Conservation (phyloP, 164 flowering plant species). For the Cinnamomum micranthum region DNA sequence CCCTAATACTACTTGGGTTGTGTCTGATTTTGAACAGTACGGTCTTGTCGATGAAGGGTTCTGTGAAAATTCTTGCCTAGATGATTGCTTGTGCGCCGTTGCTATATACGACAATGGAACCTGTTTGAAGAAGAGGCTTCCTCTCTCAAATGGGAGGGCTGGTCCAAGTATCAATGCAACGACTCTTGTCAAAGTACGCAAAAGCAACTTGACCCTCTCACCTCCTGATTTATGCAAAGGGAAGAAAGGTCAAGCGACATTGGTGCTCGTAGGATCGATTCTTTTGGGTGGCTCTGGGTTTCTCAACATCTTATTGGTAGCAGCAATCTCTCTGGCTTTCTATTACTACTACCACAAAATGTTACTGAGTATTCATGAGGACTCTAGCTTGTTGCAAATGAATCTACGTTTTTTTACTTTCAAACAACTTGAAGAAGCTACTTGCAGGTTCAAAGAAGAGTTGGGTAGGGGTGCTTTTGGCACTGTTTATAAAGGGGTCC, state of each 20-base stretch:
- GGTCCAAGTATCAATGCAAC: conserved; percentile 1
- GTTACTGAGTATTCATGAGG: neutral
- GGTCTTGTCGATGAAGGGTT: conserved; percentile 11
- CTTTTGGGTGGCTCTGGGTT: conserved; percentile 11
- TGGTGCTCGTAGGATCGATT: conserved; percentile 2
- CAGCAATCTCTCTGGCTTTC: neutral
- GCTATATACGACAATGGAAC: conserved; percentile 20
- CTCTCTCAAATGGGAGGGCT: conserved; percentile 36
- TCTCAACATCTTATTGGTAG: conserved; percentile 3
- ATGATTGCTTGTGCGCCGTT: conserved; percentile 45
- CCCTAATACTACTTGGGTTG: conserved; percentile 37
- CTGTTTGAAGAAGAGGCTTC: conserved; percentile 52
- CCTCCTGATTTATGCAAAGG: neutral
- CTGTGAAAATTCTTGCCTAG: conserved; percentile 40
- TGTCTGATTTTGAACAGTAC: conserved; percentile 23
- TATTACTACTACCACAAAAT: neutral
- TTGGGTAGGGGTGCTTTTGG: conserved; percentile 16
- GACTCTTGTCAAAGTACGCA: conserved; percentile 31
- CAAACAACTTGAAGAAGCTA: conserved; percentile 22
- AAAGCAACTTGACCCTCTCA: conserved; percentile 2
- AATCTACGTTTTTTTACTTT: conserved; percentile 16
- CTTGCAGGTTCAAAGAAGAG: conserved; percentile 19
- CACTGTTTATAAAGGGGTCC: conserved; percentile 16
- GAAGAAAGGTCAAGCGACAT: neutral
- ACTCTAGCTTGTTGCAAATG: neutral